These are phyloP conservation scores for Actinidia arguta DNA, from an alignment of 179 eudicot species.

Conservation along the genomic window DNA sequence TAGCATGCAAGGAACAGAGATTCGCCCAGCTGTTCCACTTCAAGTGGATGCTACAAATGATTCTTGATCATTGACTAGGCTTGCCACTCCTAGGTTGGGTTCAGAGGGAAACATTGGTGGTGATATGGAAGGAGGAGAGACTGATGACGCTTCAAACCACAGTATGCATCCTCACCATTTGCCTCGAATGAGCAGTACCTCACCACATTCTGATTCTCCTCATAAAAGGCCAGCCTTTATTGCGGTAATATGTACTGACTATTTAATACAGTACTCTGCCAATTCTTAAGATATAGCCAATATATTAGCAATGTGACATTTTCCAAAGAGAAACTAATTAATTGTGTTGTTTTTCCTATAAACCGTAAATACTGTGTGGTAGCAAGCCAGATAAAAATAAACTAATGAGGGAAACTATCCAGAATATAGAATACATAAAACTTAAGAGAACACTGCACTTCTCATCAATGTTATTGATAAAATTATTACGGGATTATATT, in stretches of 20 bases:
- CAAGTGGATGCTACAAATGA: slow-evolving; percentile 86
- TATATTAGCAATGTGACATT: not conserved
- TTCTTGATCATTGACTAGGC: slow-evolving; percentile 81
- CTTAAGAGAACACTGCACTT: not conserved
- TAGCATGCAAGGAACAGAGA: slow-evolving; percentile 50
- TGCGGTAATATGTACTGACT: slow-evolving; percentile 48
- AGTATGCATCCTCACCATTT: slow-evolving; percentile 61
- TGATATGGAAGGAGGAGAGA: slow-evolving; percentile 63
- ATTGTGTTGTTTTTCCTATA: not conserved
- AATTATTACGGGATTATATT: too few species aligned
- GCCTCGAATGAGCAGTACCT: slow-evolving; percentile 72
- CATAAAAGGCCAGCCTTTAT: slow-evolving; percentile 62
- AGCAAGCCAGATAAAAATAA: not conserved
- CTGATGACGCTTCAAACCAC: slow-evolving; percentile 64
- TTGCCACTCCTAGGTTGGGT: slow-evolving; percentile 75
- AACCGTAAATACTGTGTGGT: not conserved
- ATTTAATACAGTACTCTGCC: not conserved
- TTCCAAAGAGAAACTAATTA: not conserved
- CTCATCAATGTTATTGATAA: not conserved
- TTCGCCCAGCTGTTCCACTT: slow-evolving; percentile 66
- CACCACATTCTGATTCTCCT: slow-evolving; percentile 92
- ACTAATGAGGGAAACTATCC: not conserved
- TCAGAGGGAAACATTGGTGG: slow-evolving; percentile 63
- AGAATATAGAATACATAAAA: not conserved
- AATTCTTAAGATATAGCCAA: not conserved